Conservation (phyloP, 2,329 filamentous ascomycete genomes). For the Aspergillus sp. region DNA sequence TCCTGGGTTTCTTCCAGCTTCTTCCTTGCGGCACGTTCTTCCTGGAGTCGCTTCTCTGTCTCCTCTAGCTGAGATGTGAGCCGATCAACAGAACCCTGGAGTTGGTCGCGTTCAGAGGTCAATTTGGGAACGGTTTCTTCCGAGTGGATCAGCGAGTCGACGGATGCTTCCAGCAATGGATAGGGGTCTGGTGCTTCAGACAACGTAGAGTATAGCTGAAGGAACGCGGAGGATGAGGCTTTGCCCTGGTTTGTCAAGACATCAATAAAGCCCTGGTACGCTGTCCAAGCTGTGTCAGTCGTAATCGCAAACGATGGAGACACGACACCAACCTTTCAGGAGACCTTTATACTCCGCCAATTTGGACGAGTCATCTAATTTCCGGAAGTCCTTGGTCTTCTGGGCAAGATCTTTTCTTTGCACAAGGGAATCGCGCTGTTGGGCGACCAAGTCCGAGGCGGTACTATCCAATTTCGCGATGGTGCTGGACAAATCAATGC, state of each 20-base stretch:
- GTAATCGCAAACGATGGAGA: not conserved
- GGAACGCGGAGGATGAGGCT: slow-evolving; percentile 84
- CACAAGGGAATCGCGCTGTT: slow-evolving; percentile 91
- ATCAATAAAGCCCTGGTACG: slow-evolving; percentile 97
- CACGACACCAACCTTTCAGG: slow-evolving; percentile 65
- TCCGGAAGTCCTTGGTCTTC: slow-evolving; percentile 97
- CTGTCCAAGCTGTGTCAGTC: slow-evolving; percentile 44
- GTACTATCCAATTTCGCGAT: slow-evolving; percentile 84
- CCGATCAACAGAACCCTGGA: slow-evolving; percentile 74
- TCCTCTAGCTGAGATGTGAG: slow-evolving; percentile 81
- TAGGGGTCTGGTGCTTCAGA: slow-evolving; percentile 97
- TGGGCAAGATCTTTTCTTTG: slow-evolving; percentile 97
- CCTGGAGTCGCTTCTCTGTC: slow-evolving; percentile 73
- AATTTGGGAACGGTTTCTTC: slow-evolving; percentile 91
- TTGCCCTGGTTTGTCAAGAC: slow-evolving; percentile 95
- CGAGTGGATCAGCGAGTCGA: slow-evolving; percentile 87
- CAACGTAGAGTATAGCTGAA: slow-evolving; percentile 87
- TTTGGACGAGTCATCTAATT: slow-evolving; percentile 85
- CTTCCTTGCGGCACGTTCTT: slow-evolving; percentile 70
- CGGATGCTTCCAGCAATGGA: slow-evolving; percentile 89
- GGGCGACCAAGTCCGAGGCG: slow-evolving; percentile 89
- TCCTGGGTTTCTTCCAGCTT: slow-evolving; percentile 76
- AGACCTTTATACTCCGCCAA: slow-evolving; percentile 83
- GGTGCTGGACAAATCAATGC: slow-evolving; percentile 80
- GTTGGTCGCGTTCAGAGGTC: slow-evolving; percentile 78